Evolutionary conservation across 257 asterid species (phyloP).

Genomic region (Penstemon eatonii): DNA sequence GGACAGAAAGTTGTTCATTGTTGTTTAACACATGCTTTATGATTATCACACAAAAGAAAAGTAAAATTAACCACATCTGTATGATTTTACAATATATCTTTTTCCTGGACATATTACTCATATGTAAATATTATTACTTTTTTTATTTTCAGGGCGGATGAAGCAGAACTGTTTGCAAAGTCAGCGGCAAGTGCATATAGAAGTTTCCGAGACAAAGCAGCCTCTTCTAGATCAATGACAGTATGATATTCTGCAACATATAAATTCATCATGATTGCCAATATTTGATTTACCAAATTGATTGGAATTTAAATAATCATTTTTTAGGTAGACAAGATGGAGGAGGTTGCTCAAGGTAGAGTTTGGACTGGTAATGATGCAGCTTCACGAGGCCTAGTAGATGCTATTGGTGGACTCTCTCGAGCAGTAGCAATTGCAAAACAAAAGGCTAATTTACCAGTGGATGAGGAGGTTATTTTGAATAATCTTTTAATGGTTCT

Average conservation of each 20-base stretch:
- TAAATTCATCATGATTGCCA: constrained; percentile 16
- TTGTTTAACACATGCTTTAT: too few species aligned
- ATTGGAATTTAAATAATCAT: constrained; percentile 28
- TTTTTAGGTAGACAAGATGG: constrained; percentile 81
- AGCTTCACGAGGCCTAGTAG: constrained; percentile 82
- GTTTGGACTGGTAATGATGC: constrained; percentile 98
- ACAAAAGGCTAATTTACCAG: constrained; percentile 84
- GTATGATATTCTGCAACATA: constrained; percentile 48
- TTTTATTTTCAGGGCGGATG: constrained; percentile 64
- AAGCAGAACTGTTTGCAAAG: constrained; percentile 90
- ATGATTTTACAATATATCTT: constrained; percentile 1
- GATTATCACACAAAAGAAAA: too few species aligned
- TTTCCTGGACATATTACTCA: constrained; percentile 4
- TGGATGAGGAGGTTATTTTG: constrained; percentile 64
- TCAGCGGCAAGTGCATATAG: constrained; percentile 77
- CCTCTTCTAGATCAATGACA: constrained; percentile 91
- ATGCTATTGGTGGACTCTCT: constrained; percentile 89
- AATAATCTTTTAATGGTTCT: constrained; percentile 19
- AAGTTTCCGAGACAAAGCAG: constrained; percentile 92
- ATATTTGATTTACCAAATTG: constrained; percentile 19
- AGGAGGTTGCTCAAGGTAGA: constrained; percentile 98
- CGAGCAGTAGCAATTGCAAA: constrained; percentile 96
- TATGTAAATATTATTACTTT: not conserved
- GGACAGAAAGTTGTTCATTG: too few species aligned
- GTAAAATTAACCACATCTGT: not conserved